These are phyloP conservation scores for Trichoderma atrobrunneum DNA, from an alignment of 2,329 filamentous ascomycete genomes.

Conservation along the genomic window DNA sequence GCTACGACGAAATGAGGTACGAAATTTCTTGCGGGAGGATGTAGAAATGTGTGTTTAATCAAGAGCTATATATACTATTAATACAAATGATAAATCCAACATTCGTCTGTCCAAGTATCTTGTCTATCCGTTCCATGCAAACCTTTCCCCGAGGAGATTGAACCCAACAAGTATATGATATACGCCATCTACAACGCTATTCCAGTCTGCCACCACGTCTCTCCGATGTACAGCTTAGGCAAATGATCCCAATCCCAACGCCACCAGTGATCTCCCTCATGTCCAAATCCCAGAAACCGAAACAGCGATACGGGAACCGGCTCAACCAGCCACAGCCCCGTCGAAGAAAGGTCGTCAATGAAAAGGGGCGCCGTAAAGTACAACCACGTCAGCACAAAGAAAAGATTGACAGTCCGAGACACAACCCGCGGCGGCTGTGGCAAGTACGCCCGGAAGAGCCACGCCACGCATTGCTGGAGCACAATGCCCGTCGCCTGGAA, in stretches of 20 bases:
- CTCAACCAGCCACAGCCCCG: conserved; percentile 77
- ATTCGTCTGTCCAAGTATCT: not conserved
- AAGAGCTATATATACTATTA: not conserved
- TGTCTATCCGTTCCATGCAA: not conserved
- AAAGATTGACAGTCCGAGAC: conserved; percentile 56
- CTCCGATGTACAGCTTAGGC: conserved; percentile 55
- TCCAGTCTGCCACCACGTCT: conserved; percentile 58
- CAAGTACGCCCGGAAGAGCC: conserved; percentile 33
- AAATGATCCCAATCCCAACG: conserved; percentile 59
- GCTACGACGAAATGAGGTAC: not conserved
- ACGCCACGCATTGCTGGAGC: conserved; percentile 49
- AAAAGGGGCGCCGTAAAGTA: conserved; percentile 62
- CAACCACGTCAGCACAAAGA: conserved; percentile 65
- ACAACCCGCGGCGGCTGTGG: conserved; percentile 43
- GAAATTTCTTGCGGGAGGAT: not conserved
- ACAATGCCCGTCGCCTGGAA: conserved; percentile 65
- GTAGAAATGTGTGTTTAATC: accelerated
- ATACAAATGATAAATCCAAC: too few species aligned
- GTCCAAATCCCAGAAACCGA: conserved; percentile 64
- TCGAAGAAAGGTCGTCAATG: conserved; percentile 71
- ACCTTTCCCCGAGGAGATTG: not conserved
- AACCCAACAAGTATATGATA: not conserved
- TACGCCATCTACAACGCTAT: conserved; percentile 29
- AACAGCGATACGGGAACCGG: conserved; percentile 73
- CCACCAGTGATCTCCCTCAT: conserved; percentile 61